Percentiles rank a stretch among this genome's conserved stretches.
Evolutionary conservation across 805 yeast genomes (phyloP).

Genomic region (Kregervanrija pseudodelftensis): DNA sequence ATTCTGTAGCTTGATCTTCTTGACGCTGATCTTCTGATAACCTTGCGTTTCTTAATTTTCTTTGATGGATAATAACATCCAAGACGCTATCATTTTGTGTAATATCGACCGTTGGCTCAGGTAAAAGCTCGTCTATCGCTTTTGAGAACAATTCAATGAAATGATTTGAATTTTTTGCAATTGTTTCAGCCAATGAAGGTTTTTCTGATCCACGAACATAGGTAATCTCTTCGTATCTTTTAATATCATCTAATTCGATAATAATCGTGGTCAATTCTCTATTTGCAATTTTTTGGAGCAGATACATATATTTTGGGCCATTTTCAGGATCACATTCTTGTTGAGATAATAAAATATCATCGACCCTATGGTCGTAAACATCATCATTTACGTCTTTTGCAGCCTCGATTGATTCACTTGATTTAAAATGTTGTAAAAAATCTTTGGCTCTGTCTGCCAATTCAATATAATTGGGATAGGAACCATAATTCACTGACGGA

Average conservation of each 20-base stretch:
- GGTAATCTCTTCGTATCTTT: conserved; percentile 50
- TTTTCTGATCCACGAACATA: not conserved
- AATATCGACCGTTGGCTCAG: conserved; percentile 76
- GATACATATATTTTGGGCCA: conserved; percentile 68
- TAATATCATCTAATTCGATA: conserved; percentile 81
- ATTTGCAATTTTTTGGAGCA: conserved; percentile 77
- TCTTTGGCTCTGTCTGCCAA: conserved; percentile 51
- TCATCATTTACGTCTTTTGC: conserved; percentile 23
- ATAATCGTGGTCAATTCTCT: conserved; percentile 63
- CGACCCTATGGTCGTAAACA: conserved; percentile 30
- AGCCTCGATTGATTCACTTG: conserved; percentile 16
- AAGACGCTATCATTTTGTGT: conserved; percentile 81
- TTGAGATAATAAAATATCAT: conserved; percentile 19
- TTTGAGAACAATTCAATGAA: conserved; percentile 70
- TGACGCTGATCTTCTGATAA: conserved; percentile 60
- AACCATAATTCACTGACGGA: not conserved
- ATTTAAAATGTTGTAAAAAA: conserved; percentile 63
- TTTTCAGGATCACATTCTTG: conserved; percentile 16
- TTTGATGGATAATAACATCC: conserved; percentile 87
- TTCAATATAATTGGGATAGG: conserved; percentile 51
- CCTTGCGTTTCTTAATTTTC: conserved; percentile 75
- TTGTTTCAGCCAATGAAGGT: conserved; percentile 41
- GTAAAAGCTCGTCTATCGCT: conserved; percentile 76
- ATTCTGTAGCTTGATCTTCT: conserved; percentile 43
- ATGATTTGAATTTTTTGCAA: conserved; percentile 69